These are phyloP conservation scores for Paraglomus occultum DNA, from an alignment of 192 early-diverging fungal species.

Conservation along the genomic window DNA sequence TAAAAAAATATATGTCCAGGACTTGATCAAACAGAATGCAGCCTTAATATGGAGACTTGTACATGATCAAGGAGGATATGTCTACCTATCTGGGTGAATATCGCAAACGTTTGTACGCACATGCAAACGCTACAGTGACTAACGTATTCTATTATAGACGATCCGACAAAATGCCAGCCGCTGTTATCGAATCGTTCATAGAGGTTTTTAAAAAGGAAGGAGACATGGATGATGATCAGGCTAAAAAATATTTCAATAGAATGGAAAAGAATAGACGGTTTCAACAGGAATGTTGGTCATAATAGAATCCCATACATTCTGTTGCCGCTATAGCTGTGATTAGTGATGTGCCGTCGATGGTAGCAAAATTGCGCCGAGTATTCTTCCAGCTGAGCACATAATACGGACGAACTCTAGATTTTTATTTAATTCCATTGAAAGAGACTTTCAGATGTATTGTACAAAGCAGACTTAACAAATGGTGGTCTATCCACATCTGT, in stretches of 20 bases:
- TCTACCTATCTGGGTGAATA: constrained; percentile 74
- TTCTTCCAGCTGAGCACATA: too few relatives aligned
- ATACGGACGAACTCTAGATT: too few relatives aligned
- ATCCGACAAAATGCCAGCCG: constrained; percentile 70
- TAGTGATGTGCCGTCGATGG: too few relatives aligned
- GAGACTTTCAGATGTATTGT: too few relatives aligned
- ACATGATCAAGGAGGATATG: constrained; percentile 46
- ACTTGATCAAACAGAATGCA: constrained; percentile 60
- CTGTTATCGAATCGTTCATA: constrained; percentile 64
- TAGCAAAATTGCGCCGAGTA: too few relatives aligned
- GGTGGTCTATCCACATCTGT: too few relatives aligned
- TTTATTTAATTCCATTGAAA: too few relatives aligned
- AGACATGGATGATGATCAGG: constrained; percentile 50
- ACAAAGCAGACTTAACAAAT: too few relatives aligned
- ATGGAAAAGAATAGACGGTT: constrained; percentile 69
- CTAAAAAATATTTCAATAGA: constrained; percentile 53
- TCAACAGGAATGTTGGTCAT: constrained; percentile 89
- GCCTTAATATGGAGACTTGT: constrained; percentile 66
- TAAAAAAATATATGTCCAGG: constrained; percentile 80
- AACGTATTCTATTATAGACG: constrained; percentile 46
- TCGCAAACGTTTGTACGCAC: neutral
- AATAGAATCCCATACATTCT: neutral
- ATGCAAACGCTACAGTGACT: neutral
- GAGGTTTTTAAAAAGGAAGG: constrained; percentile 54
- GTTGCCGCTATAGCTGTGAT: too few relatives aligned